Evolutionary conservation across 73 alveolate species (phyloP).

Genomic region (Stentor coeruleus): DNA sequence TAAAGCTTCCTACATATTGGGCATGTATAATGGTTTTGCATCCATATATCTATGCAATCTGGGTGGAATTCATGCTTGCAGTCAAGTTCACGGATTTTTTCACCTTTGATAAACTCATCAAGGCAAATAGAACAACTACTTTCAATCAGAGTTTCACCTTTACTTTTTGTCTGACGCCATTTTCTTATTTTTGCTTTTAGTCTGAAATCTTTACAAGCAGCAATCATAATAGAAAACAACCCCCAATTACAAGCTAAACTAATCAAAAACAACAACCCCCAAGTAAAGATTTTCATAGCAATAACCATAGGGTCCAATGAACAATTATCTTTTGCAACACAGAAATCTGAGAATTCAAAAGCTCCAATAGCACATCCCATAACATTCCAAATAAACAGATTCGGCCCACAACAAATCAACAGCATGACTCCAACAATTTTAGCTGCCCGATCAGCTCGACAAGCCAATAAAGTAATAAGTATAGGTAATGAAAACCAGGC

Average conservation of each 20-base stretch:
- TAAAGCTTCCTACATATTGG: conserved; percentile 66
- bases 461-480: neutral
- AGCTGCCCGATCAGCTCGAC: neutral
- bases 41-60: conserved; percentile 65
- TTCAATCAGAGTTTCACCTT: neutral
- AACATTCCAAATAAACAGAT: neutral
- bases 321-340: neutral
- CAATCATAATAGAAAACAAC: neutral
- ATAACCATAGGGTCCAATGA: conserved; percentile 5
- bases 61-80: conserved; percentile 62
- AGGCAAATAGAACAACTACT: conserved; percentile 52
- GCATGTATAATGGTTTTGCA: conserved; percentile 79
- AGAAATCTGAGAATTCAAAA: conserved; percentile 20
- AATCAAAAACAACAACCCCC: conserved; percentile 6
- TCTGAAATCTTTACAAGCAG: conserved; percentile 1
- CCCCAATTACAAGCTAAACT: conserved; percentile 1
- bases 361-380: neutral
- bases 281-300: conserved; percentile 3
- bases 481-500: conserved; percentile 23
- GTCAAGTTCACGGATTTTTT: conserved; percentile 35
- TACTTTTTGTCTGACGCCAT: neutral
- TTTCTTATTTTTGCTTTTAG: neutral
- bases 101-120: conserved; percentile 40
- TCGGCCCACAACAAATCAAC: conserved; percentile 3
- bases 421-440: neutral